These are phyloP conservation scores for Lyophyllum shimeji DNA, from an alignment of 768 basidiomycete species.

Conservation along the genomic window DNA sequence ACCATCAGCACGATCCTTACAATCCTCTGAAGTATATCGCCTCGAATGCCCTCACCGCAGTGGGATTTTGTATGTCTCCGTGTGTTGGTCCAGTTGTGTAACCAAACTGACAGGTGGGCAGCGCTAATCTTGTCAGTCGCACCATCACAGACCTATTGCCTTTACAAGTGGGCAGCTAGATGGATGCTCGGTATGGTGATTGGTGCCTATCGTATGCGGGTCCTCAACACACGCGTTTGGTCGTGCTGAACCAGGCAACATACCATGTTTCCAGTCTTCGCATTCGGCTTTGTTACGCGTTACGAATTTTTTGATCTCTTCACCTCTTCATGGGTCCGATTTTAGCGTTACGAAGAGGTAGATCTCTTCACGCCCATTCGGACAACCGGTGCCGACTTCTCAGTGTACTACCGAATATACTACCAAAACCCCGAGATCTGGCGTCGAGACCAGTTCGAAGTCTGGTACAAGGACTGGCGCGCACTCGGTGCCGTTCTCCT, in stretches of 20 bases:
- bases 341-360: too few relatives aligned
- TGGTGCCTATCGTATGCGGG: conserved; percentile 52
- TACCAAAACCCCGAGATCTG: conserved; percentile 40
- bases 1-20: conserved; percentile 51
- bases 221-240: background rate
- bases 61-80: conserved; percentile 43
- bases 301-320: too few relatives aligned
- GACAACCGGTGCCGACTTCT: too few relatives aligned
- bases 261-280: conserved; percentile 44
- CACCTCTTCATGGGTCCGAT: too few relatives aligned
- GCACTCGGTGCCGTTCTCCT: conserved; percentile 48
- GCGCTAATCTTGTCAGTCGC: conserved; percentile 43
- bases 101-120: conserved; percentile 6
- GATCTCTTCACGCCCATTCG: too few relatives aligned
- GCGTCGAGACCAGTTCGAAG: conserved; percentile 32
- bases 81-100: background rate
- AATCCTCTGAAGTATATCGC: conserved; percentile 59
- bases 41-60: conserved; percentile 47
- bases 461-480: conserved; percentile 61
- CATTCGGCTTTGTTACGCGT: conserved; percentile 53
- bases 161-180: conserved; percentile 44
- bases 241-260: background rate
- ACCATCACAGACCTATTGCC: conserved; percentile 42
- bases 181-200: conserved; percentile 64
- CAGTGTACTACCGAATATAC: conserved; percentile 49